Evolutionary conservation across 192 early-diverging fungal species (phyloP).

Genomic region (Geosiphon pyriformis): DNA sequence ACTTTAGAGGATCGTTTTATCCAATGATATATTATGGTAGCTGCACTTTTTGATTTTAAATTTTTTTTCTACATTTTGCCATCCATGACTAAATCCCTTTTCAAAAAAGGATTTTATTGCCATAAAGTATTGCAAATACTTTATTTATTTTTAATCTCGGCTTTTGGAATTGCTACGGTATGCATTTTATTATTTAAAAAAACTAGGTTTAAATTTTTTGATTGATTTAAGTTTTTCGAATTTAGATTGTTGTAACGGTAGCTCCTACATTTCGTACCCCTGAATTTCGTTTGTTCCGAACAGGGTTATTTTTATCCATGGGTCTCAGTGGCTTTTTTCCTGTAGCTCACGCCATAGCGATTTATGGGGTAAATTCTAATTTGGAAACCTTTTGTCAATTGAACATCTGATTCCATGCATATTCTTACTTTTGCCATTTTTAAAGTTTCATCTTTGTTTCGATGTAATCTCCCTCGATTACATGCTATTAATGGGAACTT

Average conservation of each 20-base stretch:
- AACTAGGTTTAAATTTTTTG: too few species aligned
- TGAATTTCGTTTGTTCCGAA: conserved; percentile 73
- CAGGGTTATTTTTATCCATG: conserved; percentile 71
- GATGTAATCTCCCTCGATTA: conserved; percentile 59
- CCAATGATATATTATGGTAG: conserved; percentile 47
- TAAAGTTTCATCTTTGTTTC: conserved; percentile 28
- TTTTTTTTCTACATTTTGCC: not conserved
- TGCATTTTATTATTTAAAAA: not conserved
- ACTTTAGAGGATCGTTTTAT: conserved; percentile 42
- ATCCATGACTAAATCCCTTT: not conserved
- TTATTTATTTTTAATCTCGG: conserved; percentile 56
- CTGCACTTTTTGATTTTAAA: not conserved
- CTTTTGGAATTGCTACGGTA: conserved; percentile 62
- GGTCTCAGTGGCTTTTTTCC: conserved; percentile 75
- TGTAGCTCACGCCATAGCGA: conserved; percentile 51
- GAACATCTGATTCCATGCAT: too few species aligned
- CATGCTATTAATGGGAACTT: conserved; percentile 65
- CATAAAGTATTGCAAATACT: conserved; percentile 34
- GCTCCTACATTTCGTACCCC: conserved; percentile 63
- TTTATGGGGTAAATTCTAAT: conserved; percentile 64
- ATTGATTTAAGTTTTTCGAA: not conserved
- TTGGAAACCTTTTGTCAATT: too few species aligned
- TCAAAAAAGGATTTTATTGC: conserved; percentile 41
- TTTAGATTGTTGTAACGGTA: conserved; percentile 49
- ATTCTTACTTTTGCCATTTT: not conserved